phyloP scores from a whole-genome alignment of 1,284 basidiomycete genomes.

The Rhodotorula sp. region DNA sequence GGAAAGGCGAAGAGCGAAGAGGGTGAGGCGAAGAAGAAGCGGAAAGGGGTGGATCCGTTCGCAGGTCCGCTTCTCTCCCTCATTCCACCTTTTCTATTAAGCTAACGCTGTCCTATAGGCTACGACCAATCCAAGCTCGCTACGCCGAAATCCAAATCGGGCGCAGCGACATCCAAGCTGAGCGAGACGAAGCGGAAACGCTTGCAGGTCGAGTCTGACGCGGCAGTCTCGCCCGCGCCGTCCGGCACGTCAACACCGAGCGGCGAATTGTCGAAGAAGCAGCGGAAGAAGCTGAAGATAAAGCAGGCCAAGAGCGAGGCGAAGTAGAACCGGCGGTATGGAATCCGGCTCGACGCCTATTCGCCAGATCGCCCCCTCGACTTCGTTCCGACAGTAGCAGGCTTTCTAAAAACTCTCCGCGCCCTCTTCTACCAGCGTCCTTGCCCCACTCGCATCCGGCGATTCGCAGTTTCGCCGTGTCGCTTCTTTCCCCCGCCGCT shows the following conservation, averaged over 20 bases:
- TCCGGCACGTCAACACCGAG: not conserved
- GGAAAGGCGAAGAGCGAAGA: not conserved
- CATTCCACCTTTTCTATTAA: too few species aligned
- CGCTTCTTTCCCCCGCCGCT: too few species aligned
- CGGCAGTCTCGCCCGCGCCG: too few species aligned
- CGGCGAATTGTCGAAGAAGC: slow-evolving; percentile 3
- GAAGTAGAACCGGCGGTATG: not conserved
- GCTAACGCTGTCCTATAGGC: not conserved
- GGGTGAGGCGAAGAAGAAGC: not conserved
- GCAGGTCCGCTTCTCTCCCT: slow-evolving; percentile 10
- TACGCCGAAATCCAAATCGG: not conserved
- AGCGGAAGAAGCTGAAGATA: slow-evolving; percentile 20
- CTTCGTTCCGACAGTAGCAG: too few species aligned
- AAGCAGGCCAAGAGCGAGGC: too few species aligned
- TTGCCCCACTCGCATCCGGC: too few species aligned
- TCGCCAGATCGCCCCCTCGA: too few species aligned
- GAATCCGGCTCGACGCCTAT: too few species aligned
- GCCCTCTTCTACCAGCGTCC: too few species aligned
- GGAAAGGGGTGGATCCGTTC: slow-evolving; percentile 25
- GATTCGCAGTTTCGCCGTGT: too few species aligned
- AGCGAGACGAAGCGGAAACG: not conserved
- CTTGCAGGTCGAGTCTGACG: too few species aligned
- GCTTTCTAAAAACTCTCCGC: too few species aligned
- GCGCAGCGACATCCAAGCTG: not conserved
- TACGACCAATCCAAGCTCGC: slow-evolving; percentile 29